Base-by-base conservation (phyloP, 2,329 filamentous ascomycete genomes). In the Cadophora sp. region DNA sequence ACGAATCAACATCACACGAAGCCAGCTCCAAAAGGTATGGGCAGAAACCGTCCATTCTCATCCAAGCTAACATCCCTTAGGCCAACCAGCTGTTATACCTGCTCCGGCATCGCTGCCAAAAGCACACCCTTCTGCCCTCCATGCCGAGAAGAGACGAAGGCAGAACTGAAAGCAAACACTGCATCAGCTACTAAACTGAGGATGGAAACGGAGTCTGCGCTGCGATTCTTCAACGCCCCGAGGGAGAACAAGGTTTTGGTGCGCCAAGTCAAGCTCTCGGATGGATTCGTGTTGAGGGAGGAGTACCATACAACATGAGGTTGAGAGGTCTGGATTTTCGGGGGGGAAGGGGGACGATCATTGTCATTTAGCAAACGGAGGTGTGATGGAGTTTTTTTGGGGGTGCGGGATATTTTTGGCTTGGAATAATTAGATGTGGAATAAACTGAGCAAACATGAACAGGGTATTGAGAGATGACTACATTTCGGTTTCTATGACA, bases 111-210 rank as follows among this genome's bases (percentile, higher is more conserved):
- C 24, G 22, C 48, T 13, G 48, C 8, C 22, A 51, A 51, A 51
- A 22, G 48, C 48, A 51, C 48, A 51, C 30, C 48, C 27, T 51
- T 27, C 48, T 51, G 48, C 30, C 48, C 48, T 27, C 48, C 24
- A 1, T 51, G 48, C 48, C 48, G 22, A 18, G 22, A 27, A 24
- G 24, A 51, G 11, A 51, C 22, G 48, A 51, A 51, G 13, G 20
- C 22, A 27, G 22, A 51, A 13, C 48, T 51, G 22, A 51, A 51
- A 27, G 48, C 22, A 51, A 24, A 51, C 22, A 51, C 22, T 9
- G 22, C 48, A 1, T 51, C 48, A 14, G 30, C 13, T 51, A 22
- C 48, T 2, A 51, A 51, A 22, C 7, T 51, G 22, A 27, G 48
- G 11, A 8, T 51, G 22, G 48, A 51, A 30, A 51, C 22, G 22